Conservation (phyloP, 768 basidiomycete genomes). For the Lepiota subincarnata region DNA sequence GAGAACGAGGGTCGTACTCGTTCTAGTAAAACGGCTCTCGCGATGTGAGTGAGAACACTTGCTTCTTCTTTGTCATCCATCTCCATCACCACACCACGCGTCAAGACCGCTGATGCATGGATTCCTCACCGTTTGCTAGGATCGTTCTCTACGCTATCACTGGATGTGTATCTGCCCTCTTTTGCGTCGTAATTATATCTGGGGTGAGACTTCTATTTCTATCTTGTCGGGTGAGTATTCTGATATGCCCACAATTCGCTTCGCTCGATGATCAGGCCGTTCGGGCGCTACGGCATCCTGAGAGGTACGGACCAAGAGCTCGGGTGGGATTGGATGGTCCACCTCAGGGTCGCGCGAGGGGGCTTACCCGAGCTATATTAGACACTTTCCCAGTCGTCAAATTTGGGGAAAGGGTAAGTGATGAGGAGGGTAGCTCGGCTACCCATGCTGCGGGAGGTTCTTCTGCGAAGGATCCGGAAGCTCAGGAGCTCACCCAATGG, state of each 20-base stretch:
- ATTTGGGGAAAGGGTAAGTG: conserved; percentile 43
- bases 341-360: conserved; percentile 68
- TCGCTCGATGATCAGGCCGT: conserved; percentile 48
- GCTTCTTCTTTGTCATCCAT: conserved; percentile 4
- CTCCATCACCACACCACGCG: not conserved
- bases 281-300: conserved; percentile 81
- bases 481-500: conserved; percentile 20
- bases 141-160: conserved; percentile 85
- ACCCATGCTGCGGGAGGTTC: not conserved
- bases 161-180: conserved; percentile 81
- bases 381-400: conserved; percentile 96
- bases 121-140: conserved; percentile 33
- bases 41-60: conserved; percentile 53
- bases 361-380: conserved; percentile 86
- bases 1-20: conserved; percentile 15
- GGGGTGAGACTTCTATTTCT: conserved; percentile 50
- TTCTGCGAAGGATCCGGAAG: conserved; percentile 24
- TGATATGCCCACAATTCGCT: not conserved
- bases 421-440: not conserved
- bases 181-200: conserved; percentile 79
- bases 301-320: conserved; percentile 80
- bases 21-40: conserved; percentile 53
- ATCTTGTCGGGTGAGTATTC: not conserved
- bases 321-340: conserved; percentile 34
- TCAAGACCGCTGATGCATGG: not conserved